Conservation (phyloP, 2,329 filamentous ascomycete genomes). For the Aspergillus persii region DNA sequence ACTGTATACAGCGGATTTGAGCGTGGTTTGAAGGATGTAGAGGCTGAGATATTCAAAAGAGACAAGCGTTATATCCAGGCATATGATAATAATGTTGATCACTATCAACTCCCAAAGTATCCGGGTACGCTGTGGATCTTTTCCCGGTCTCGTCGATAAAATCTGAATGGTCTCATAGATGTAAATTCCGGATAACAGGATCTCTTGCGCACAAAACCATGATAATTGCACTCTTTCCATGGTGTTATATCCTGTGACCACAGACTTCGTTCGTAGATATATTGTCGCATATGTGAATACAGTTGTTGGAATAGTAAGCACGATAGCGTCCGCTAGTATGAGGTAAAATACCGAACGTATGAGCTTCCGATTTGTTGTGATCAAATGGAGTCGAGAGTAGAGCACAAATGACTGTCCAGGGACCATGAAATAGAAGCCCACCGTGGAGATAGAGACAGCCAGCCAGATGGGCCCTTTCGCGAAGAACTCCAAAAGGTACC, state of each 20-base stretch:
- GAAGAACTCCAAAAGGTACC: constrained; percentile 39
- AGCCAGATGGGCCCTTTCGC: constrained; percentile 28
- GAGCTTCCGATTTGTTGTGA: constrained; percentile 48
- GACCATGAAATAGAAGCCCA: constrained; percentile 60
- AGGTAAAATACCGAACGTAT: constrained; percentile 53
- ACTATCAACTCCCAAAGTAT: constrained; percentile 48
- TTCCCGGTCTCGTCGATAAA: constrained; percentile 30
- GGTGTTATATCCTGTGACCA: constrained; percentile 39
- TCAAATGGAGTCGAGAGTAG: constrained; percentile 60
- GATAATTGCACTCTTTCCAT: constrained; percentile 42
- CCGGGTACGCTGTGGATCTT: constrained; percentile 33
- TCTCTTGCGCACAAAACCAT: constrained; percentile 43
- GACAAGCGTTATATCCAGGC: constrained; percentile 44
- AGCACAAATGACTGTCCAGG: constrained; percentile 61
- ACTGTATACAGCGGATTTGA: constrained; percentile 47
- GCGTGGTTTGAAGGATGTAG: constrained; percentile 43
- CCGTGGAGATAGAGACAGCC: constrained; percentile 39
- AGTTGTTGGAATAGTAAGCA: constrained; percentile 53
- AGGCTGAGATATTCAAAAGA: constrained; percentile 41
- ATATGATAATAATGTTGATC: constrained; percentile 48
- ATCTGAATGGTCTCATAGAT: constrained; percentile 51
- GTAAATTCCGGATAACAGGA: constrained; percentile 48
- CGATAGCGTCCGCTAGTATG: constrained; percentile 54
- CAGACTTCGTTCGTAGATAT: constrained; percentile 11
- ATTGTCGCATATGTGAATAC: constrained; percentile 51